Conservation (phyloP, 2,329 filamentous ascomycete species). For the Blumeriella jaapii region DNA sequence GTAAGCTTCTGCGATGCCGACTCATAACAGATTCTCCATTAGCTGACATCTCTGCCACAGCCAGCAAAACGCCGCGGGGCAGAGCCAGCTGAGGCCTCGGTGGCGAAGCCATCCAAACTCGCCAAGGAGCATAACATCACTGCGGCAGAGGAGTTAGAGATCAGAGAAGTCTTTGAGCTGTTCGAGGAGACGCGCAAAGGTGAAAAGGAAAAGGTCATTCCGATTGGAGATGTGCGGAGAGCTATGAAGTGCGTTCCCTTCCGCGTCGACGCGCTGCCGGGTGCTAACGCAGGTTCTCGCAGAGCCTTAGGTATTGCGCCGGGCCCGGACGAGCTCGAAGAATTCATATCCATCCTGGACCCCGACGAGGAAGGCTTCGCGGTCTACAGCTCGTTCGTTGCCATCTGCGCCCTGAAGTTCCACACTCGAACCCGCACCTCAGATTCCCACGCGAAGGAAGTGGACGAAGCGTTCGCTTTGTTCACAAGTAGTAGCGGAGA, state of each 20-base stretch:
- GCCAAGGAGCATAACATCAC: constrained; percentile 85
- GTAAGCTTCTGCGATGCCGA: too few species aligned
- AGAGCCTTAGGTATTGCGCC: constrained; percentile 76
- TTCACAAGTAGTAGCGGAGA: constrained; percentile 50
- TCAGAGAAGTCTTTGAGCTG: constrained; percentile 77
- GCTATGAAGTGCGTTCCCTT: constrained; percentile 51
- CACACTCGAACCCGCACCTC: constrained; percentile 44
- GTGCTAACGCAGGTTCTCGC: constrained; percentile 1
- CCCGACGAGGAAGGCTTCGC: constrained; percentile 70
- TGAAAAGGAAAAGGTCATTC: constrained; percentile 50
- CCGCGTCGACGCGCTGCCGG: too few species aligned
- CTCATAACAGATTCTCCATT: too few species aligned
- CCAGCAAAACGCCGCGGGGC: constrained; percentile 25
- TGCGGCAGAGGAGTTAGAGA: constrained; percentile 76
- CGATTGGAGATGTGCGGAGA: constrained; percentile 43
- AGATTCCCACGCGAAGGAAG: constrained; percentile 49
- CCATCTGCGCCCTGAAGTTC: constrained; percentile 79
- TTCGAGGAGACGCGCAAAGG: constrained; percentile 63
- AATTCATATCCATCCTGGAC: constrained; percentile 73
- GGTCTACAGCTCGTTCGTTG: constrained; percentile 70
- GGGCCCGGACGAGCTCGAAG: constrained; percentile 53
- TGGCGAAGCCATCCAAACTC: constrained; percentile 61
- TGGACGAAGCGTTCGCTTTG: constrained; percentile 70
- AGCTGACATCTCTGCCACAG: constrained; percentile 11
- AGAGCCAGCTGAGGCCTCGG: constrained; percentile 13